phyloP scores from a whole-genome alignment of 306 rosid genomes.

The Vigna reflexopilosa region DNA sequence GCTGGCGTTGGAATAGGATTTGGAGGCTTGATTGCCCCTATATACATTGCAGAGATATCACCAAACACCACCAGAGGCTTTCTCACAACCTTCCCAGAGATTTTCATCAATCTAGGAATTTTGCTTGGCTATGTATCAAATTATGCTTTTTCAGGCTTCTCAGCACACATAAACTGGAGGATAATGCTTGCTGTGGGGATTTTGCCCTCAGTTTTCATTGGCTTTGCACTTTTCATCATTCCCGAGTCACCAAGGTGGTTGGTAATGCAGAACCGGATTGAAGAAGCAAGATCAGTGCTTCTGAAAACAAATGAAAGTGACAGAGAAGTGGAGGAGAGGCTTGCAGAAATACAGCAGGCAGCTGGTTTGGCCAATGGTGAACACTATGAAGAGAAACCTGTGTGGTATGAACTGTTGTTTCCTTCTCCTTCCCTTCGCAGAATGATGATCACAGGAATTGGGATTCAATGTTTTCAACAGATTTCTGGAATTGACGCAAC shows the following conservation, averaged over 20 bases:
- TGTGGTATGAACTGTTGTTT: conserved; percentile 61
- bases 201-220: conserved; percentile 76
- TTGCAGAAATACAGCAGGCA: conserved; percentile 69
- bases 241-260: conserved; percentile 94
- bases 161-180: conserved; percentile 78
- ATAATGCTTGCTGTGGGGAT: conserved; percentile 88
- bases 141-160: conserved; percentile 74
- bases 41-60: conserved; percentile 84
- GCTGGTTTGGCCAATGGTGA: conserved; percentile 54
- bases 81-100: conserved; percentile 83
- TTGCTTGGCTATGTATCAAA: conserved; percentile 82
- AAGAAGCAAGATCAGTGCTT: conserved; percentile 78
- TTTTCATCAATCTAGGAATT: conserved; percentile 74
- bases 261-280: conserved; percentile 67
- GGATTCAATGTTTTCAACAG: conserved; percentile 88
- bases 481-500: conserved; percentile 85
- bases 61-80: conserved; percentile 74
- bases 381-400: conserved; percentile 63
- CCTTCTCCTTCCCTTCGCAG: conserved; percentile 67
- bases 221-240: conserved; percentile 72
- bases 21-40: conserved; percentile 77
- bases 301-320: conserved; percentile 71
- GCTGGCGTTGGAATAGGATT: conserved; percentile 88
- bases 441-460: conserved; percentile 78
- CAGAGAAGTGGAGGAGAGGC: conserved; percentile 76